Percentiles rank a stretch among this genome's conserved stretches.
Conservation (phyloP, 768 basidiomycete genomes). For the Lenzites betulinus region DNA sequence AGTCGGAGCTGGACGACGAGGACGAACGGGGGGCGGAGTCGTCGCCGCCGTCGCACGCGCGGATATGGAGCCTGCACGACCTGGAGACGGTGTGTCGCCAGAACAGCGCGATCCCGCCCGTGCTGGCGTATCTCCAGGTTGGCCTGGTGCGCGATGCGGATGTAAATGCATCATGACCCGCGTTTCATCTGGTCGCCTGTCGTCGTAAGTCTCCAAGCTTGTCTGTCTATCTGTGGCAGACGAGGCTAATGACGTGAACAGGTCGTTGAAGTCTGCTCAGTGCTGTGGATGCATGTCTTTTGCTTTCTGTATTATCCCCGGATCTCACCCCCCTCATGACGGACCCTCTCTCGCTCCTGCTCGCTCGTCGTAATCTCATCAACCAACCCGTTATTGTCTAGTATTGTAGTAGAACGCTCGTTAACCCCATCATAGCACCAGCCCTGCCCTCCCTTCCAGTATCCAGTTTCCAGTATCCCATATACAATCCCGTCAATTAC, state of each 20-base stretch:
- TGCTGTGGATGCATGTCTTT: constrained; percentile 24
- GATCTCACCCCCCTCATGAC: constrained; percentile 1
- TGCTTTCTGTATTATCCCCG: constrained; percentile 20
- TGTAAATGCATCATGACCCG: constrained; percentile 13
- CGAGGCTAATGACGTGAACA: neutral
- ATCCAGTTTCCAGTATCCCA: too few species aligned
- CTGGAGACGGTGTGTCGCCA: constrained; percentile 84
- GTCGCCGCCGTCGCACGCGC: constrained; percentile 41
- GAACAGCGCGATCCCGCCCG: constrained; percentile 81
- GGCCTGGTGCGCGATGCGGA: constrained; percentile 26
- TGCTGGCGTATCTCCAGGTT: constrained; percentile 66
- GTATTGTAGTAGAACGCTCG: constrained; percentile 7
- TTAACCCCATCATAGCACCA: too few species aligned
- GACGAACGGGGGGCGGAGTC: constrained; percentile 17
- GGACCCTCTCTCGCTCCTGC: constrained; percentile 1
- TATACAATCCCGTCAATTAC: too few species aligned
- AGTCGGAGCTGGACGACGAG: constrained; percentile 51
- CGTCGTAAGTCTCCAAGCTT: constrained; percentile 1
- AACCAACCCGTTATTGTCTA: neutral
- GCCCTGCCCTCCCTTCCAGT: too few species aligned
- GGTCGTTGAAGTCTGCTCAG: constrained; percentile 13
- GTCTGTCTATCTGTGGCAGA: neutral
- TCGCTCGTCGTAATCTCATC: neutral
- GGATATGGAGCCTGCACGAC: constrained; percentile 79
- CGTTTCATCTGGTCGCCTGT: neutral